These are phyloP conservation scores for Eutrema heterophyllum DNA, from an alignment of 345 rosid species.

Conservation along the genomic window DNA sequence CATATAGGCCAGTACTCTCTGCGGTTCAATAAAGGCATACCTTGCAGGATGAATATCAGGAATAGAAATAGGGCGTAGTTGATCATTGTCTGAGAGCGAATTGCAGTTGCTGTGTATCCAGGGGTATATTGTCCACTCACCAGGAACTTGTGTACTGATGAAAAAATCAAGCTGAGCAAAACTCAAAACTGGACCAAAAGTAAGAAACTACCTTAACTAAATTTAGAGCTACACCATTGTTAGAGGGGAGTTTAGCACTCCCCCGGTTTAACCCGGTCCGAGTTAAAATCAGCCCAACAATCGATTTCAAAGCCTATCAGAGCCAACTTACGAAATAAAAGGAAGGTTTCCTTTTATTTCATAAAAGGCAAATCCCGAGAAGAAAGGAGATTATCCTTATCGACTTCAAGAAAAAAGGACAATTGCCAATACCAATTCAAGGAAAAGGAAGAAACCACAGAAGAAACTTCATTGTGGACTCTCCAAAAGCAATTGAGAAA, in stretches of 20 bases:
- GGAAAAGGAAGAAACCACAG: no score
- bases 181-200: conserved; percentile 4
- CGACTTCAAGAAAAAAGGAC: no score
- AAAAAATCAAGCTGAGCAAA: conserved; percentile 12
- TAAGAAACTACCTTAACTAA: neutral
- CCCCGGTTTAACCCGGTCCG: no score
- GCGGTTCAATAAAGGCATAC: conserved; percentile 30
- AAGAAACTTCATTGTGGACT: neutral
- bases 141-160: conserved; percentile 47
- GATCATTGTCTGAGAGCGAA: conserved; percentile 86
- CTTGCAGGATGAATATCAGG: conserved; percentile 98
- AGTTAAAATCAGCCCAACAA: no score
- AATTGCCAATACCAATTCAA: no score
- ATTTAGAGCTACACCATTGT: neutral
- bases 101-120: conserved; percentile 99
- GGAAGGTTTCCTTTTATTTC: no score
- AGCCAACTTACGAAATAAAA: no score
- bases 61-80: conserved; percentile 69
- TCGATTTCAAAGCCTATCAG: no score
- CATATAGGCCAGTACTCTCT: neutral
- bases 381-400: no score
- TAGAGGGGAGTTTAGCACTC: no score
- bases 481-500: neutral
- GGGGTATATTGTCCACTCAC: conserved; percentile 90
- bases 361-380: no score